Conservation (phyloP, 768 basidiomycete species). For the Piloderma croceum region DNA sequence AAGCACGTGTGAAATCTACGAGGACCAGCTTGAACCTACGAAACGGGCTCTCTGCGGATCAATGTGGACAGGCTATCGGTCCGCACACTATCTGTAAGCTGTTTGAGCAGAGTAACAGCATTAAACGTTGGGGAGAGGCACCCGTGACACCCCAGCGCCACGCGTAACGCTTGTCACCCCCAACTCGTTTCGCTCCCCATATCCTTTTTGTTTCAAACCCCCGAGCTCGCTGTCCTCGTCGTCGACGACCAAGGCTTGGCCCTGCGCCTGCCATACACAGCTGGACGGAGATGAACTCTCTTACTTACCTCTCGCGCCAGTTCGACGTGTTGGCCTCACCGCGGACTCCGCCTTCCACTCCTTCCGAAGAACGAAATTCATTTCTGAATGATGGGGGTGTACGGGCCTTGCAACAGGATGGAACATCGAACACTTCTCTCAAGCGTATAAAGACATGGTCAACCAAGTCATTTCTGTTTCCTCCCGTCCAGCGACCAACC, state of each 20-base stretch:
- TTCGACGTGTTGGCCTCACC: constrained; percentile 69
- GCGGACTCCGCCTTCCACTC: constrained; percentile 54
- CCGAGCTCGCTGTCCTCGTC: neutral
- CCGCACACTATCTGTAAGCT: no score
- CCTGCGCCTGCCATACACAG: neutral
- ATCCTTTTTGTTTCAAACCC: no score
- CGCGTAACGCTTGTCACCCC: no score
- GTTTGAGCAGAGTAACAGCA: no score
- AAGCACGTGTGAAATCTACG: no score
- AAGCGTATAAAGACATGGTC: constrained; percentile 56
- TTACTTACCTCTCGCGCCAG: constrained; percentile 75
- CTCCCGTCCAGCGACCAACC: constrained; percentile 21
- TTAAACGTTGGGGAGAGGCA: no score
- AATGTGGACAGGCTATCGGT: no score
- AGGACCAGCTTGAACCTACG: no score
- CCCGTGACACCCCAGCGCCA: no score
- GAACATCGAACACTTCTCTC: constrained; percentile 24
- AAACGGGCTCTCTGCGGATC: no score
- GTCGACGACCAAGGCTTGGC: constrained; percentile 2
- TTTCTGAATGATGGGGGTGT: constrained; percentile 25
- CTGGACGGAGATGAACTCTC: constrained; percentile 61
- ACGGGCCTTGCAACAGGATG: constrained; percentile 19
- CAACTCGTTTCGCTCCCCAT: no score
- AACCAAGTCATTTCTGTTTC: constrained; percentile 45
- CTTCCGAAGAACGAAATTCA: constrained; percentile 33